Percentiles rank a stretch among this genome's conserved stretches.
These are phyloP conservation scores for Ottelia alismoides DNA, from an alignment of 106 monocot genomes.

Conservation along the genomic window DNA sequence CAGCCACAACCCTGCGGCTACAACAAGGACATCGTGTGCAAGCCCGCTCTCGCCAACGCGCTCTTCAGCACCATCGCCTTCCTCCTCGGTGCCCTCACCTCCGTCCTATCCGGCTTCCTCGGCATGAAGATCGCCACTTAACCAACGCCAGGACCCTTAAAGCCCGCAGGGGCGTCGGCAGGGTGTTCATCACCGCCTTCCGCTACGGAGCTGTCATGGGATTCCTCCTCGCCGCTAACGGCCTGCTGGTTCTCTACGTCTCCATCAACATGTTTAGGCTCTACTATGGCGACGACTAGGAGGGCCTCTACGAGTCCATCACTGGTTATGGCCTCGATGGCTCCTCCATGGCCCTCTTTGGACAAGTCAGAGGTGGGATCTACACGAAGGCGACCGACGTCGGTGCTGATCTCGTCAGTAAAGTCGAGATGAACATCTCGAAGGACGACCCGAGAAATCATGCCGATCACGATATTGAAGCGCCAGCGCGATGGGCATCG, in stretches of 20 bases:
- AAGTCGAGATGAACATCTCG: slow-evolving; percentile 18
- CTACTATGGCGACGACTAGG: slow-evolving; percentile 22
- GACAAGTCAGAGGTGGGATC: slow-evolving; percentile 24
- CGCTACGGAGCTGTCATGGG: slow-evolving; percentile 24
- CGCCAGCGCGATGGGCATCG: too few species aligned
- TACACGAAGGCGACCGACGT: slow-evolving; percentile 26
- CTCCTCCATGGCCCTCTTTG: slow-evolving; percentile 25
- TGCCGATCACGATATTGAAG: too few species aligned
- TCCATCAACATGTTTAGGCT: slow-evolving; percentile 12
- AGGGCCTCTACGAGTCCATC: slow-evolving; percentile 18
- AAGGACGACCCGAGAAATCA: slow-evolving; percentile 26
- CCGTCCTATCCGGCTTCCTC: slow-evolving; percentile 16
- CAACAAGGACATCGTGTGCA: slow-evolving; percentile 5
- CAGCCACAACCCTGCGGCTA: slow-evolving; percentile 10
- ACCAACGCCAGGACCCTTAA: slow-evolving; percentile 24
- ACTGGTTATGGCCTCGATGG: slow-evolving; percentile 26
- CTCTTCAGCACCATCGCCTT: slow-evolving; percentile 15
- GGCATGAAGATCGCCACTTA: slow-evolving; percentile 27
- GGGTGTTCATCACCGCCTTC: slow-evolving; percentile 18
- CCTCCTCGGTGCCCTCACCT: slow-evolving; percentile 15
- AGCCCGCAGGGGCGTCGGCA: slow-evolving; percentile 20
- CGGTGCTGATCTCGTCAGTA: slow-evolving; percentile 25
- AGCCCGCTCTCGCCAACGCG: slow-evolving; percentile 17
- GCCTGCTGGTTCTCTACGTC: slow-evolving; percentile 18
- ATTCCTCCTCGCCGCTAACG: slow-evolving; percentile 22